phyloP scores from a whole-genome alignment of 2,329 filamentous ascomycete species.

The Pyrenochaeta sp. region DNA sequence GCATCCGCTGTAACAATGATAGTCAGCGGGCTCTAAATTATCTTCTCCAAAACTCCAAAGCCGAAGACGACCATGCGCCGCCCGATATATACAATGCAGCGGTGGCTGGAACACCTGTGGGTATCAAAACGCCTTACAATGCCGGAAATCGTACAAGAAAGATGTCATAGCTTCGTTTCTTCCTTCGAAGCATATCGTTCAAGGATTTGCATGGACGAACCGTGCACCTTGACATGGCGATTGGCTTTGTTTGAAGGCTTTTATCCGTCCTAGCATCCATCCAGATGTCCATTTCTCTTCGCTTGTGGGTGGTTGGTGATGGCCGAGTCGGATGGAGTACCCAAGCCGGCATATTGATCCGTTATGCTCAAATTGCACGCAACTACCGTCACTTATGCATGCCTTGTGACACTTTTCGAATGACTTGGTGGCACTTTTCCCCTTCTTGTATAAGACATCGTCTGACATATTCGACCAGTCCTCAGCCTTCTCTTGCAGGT shows the following conservation, averaged over 20 bases:
- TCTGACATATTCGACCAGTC: conserved; percentile 47
- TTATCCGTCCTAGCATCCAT: conserved; percentile 41
- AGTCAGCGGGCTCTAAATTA: not conserved
- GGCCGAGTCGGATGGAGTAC: conserved; percentile 38
- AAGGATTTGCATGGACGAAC: conserved; percentile 45
- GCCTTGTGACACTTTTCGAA: conserved; percentile 37
- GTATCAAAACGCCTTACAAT: conserved; percentile 46
- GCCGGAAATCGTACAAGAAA: conserved; percentile 29
- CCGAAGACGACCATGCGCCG: conserved; percentile 6
- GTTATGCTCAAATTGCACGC: conserved; percentile 43
- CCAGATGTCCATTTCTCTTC: conserved; percentile 36
- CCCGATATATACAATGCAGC: conserved; percentile 18
- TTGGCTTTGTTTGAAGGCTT: conserved; percentile 35
- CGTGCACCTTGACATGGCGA: conserved; percentile 42
- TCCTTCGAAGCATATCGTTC: conserved; percentile 13
- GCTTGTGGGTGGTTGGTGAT: conserved; percentile 29
- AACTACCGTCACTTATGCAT: conserved; percentile 37
- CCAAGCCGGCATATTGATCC: conserved; percentile 38
- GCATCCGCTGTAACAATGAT: not conserved
- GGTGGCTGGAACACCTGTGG: conserved; percentile 19
- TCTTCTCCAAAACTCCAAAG: conserved; percentile 6
- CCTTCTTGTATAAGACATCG: conserved; percentile 29
- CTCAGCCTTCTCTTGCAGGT: conserved; percentile 27
- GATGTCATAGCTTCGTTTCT: conserved; percentile 23
- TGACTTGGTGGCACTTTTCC: conserved; percentile 28